Evolutionary conservation across 306 rosid species (phyloP).

Genomic region (Urtica urens): DNA sequence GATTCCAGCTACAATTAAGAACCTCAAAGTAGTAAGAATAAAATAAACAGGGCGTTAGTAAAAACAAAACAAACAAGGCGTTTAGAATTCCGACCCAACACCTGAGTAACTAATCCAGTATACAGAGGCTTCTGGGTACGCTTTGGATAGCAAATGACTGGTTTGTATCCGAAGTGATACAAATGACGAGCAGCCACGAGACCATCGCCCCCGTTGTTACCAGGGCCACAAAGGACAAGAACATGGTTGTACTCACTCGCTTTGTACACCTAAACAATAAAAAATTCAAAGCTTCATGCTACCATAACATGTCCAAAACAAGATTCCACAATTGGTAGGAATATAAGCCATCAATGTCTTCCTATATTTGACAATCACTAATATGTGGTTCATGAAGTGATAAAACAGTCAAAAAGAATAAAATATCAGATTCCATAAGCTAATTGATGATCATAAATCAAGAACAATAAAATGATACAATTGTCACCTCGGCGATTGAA

Average conservation of each 20-base stretch:
- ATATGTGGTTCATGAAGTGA: too few relatives aligned
- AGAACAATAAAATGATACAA: too few relatives aligned
- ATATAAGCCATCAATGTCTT: too few relatives aligned
- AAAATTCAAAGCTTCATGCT: constrained; percentile 1
- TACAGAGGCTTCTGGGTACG: constrained; percentile 78
- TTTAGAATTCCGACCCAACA: constrained; percentile 13
- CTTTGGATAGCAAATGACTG: constrained; percentile 67
- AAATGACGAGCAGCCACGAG: constrained; percentile 93
- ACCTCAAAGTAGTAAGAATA: constrained; percentile 1
- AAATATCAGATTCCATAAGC: too few relatives aligned
- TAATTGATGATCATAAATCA: too few relatives aligned
- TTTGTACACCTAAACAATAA: constrained; percentile 54
- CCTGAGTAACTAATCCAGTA: constrained; percentile 87
- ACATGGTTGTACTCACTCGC: constrained; percentile 53
- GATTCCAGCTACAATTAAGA: constrained; percentile 73
- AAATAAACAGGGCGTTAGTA: constrained; percentile 1
- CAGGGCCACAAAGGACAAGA: constrained; percentile 87
- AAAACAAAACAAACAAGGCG: constrained; percentile 4
- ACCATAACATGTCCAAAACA: too few relatives aligned
- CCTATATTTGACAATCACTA: too few relatives aligned
- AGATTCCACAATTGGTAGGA: too few relatives aligned
- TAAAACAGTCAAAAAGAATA: too few relatives aligned
- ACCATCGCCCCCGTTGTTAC: constrained; percentile 97
- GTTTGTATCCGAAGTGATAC: constrained; percentile 78
- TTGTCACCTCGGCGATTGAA: constrained; percentile 69